These are phyloP conservation scores for Aegilops speltoides DNA, from an alignment of 176 grass and related monocot genomes.

Conservation along the genomic window DNA sequence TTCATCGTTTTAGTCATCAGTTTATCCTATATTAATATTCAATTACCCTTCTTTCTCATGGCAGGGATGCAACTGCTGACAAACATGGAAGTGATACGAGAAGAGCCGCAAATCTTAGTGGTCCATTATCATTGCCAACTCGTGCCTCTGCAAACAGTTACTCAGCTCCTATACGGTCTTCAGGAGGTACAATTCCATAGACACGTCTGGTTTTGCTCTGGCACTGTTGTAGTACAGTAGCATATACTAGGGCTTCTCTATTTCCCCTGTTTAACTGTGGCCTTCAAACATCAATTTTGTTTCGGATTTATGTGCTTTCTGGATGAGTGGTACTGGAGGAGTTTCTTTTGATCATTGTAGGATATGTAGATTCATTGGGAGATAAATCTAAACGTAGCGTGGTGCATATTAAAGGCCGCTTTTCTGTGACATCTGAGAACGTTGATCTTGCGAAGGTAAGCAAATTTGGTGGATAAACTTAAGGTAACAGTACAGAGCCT, in stretches of 20 bases:
- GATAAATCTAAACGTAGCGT: constrained; percentile 90
- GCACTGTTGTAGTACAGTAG: constrained; percentile 8
- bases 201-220: not conserved
- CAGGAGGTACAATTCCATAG: constrained; percentile 61
- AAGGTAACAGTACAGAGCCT: not conserved
- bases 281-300: not conserved
- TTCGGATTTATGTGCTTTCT: constrained; percentile 11
- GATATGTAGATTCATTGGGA: constrained; percentile 85
- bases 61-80: constrained; percentile 61
- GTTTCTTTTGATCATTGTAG: constrained; percentile 51
- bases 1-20: constrained; percentile 16
- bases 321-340: constrained; percentile 8
- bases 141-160: constrained; percentile 98
- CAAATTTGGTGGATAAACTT: constrained; percentile 24
- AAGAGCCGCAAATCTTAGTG: constrained; percentile 83
- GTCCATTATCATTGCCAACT: constrained; percentile 92
- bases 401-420: constrained; percentile 97
- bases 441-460: constrained; percentile 96
- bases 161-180: constrained; percentile 93
- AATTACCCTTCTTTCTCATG: constrained; percentile 13
- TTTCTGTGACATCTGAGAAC: constrained; percentile 99
- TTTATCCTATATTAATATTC: not conserved
- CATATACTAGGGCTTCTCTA: not conserved
- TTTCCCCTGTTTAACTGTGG: constrained; percentile 10
- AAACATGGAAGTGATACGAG: constrained; percentile 72